These are phyloP conservation scores for Hamigera avellanea DNA, from an alignment of 495 filamentous ascomycete species.

Conservation along the genomic window DNA sequence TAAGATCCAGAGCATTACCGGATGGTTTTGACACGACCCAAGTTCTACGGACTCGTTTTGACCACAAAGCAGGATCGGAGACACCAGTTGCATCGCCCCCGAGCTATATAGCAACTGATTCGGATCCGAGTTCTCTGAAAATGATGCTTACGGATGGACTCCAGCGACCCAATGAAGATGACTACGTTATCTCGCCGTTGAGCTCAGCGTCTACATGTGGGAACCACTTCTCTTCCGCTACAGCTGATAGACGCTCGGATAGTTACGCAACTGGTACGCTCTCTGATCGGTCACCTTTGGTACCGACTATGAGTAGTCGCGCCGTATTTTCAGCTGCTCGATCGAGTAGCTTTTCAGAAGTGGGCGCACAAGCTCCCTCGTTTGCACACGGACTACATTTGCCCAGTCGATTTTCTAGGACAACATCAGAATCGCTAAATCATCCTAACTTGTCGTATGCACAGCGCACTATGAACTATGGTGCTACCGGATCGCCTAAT, in stretches of 20 bases:
- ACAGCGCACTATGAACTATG: conserved; percentile 25
- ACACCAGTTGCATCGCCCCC: conserved; percentile 23
- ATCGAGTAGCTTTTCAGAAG: conserved; percentile 34
- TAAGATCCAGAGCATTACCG: conserved; percentile 83
- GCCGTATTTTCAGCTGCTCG: conserved; percentile 23
- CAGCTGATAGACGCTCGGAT: conserved; percentile 16
- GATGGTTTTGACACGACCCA: conserved; percentile 89
- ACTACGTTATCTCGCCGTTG: conserved; percentile 32
- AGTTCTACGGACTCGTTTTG: conserved; percentile 68
- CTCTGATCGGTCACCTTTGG: conserved; percentile 18
- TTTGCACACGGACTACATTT: conserved; percentile 23
- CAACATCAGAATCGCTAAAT: conserved; percentile 14
- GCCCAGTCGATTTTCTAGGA: conserved; percentile 20
- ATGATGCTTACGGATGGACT: conserved; percentile 27
- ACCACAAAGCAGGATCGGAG: conserved; percentile 20
- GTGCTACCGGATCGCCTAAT: conserved; percentile 16
- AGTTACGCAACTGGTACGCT: conserved; percentile 16
- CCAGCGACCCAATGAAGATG: conserved; percentile 28
- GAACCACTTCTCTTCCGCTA: conserved; percentile 28
- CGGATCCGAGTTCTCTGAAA: conserved; percentile 12
- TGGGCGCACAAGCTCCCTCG: conserved; percentile 15
- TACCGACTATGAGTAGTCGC: conserved; percentile 19
- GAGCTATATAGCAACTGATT: conserved; percentile 8
- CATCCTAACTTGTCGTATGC: conserved; percentile 22
- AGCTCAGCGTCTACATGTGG: conserved; percentile 31